Evolutionary conservation across 2,329 filamentous ascomycete genomes (phyloP), one percentile per base, ranked within the genome.

Genomic region (Penicillium sp.): DNA sequence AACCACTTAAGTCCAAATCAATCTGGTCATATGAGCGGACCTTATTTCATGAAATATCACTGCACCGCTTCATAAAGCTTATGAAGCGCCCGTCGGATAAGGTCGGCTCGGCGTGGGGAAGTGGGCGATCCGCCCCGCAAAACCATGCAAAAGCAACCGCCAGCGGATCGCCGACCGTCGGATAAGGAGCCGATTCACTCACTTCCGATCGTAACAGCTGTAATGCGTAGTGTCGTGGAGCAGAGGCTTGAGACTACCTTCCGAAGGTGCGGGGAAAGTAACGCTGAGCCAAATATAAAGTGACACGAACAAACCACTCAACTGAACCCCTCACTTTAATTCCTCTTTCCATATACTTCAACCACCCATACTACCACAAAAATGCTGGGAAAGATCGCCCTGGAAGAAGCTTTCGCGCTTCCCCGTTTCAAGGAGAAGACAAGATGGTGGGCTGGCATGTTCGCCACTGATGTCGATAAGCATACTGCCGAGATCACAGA

Each of bases 331-430:
- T 16, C 21, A 27, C 48, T 47, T 31, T 26, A n/a, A n/a, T n/a
- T 10, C 16, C 16, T 29, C 26, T 47, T 31, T 19, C 8, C 27
- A 19, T 29, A n/a, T 11, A 19, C 22, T 14, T 16, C 14, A 4
- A 19, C 19, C 26, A 7, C 16, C 14, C 10, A 16, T 31, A n/a
- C 9, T 26, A 46, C 19, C 22, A 22, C 19, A 33, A 54, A 13
- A 21, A 86, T 86, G 83, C 72, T 80, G 13, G 85, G 85, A 58
- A 87, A 88, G 61, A 79, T 87, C 56, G 82, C 82, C 13, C 76
- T 87, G 22, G 85, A 87, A 69, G 85, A 87, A 72, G 84, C 84
- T 14, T 87, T 86, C 60, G 82, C 81, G 58, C 77, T 87, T 7
- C 84, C 86, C 45, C 79, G 84, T 33, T 79, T 86, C 59, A 76